Conservation (phyloP, 2,329 filamentous ascomycete species). For the Aureobasidium sp. region DNA sequence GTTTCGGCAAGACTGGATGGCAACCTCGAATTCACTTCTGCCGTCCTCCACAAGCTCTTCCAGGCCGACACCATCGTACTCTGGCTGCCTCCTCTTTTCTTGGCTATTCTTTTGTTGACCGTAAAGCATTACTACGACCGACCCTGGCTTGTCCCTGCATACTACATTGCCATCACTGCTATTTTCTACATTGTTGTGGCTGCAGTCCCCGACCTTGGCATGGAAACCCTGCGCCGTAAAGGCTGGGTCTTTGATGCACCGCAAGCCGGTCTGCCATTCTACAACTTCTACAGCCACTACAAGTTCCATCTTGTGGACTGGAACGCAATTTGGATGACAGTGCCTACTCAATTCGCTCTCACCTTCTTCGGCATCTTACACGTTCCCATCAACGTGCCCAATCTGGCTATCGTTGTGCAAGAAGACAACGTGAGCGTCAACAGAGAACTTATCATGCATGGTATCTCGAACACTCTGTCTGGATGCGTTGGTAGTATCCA, state of each 20-base stretch:
- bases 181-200: slow-evolving; percentile 74
- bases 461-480: slow-evolving; percentile 85
- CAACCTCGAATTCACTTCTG: slow-evolving; percentile 71
- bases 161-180: slow-evolving; percentile 71
- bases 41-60: slow-evolving; percentile 69
- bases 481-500: slow-evolving; percentile 81
- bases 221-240: slow-evolving; percentile 58
- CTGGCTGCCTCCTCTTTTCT: slow-evolving; percentile 71
- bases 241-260: slow-evolving; percentile 94
- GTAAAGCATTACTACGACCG: slow-evolving; percentile 70
- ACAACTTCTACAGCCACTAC: slow-evolving; percentile 95
- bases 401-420: slow-evolving; percentile 79
- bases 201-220: slow-evolving; percentile 59
- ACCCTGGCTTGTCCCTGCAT: slow-evolving; percentile 78
- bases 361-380: slow-evolving; percentile 97
- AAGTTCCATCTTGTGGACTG: slow-evolving; percentile 60
- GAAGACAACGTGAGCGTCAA: slow-evolving; percentile 92
- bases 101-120: slow-evolving; percentile 70
- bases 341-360: slow-evolving; percentile 92
- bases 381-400: slow-evolving; percentile 96
- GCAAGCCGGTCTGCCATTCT: slow-evolving; percentile 81
- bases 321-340: slow-evolving; percentile 71
- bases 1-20: slow-evolving; percentile 85
- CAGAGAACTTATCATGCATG: slow-evolving; percentile 84
- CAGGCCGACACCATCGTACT: slow-evolving; percentile 67